Base-by-base conservation (phyloP, 306 rosid species). In the Vigna trinervia region DNA sequence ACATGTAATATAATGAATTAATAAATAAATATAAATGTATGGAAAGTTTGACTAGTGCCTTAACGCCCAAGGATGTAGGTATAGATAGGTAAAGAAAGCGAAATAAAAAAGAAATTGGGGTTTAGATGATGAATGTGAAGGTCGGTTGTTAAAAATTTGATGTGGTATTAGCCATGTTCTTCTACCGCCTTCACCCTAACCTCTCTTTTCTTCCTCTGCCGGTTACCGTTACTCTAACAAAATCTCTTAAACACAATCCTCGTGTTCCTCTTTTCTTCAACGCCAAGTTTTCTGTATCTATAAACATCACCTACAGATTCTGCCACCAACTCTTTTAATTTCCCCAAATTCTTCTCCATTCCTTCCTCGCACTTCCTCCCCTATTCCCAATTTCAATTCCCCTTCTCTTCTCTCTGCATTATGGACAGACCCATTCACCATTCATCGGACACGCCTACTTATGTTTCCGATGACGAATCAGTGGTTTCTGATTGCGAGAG, bases 401-500 rank as follows among this genome's bases (percentile, higher is more conserved):
- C 22, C 4, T 0, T 28, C 46, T 32, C 34, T 8, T 0, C 45
- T 14, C 53, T 50, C 34, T 8, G 58, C 51, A 53, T 11, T 8
- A 75, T 84, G 97, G 86, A 77, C 26, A 58, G 45, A 3, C n/a
- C 80, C 26, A 22, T 86, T n/a, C 26, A 45, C 41, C 3, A 15
- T 48, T 73, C 50, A 4, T 64, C 45, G 0, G 48, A 43, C 32
- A 76, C 71, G 12, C 50, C 72, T 19, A 20, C 51, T 2, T 78
- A 83, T 3, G 85, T 46, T 36, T 70, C 63, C 53, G 77, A 83
- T n/a, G 86, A 81, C 3, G 93, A 80, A 3, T 80, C 92, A 2
- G 4, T 58, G 0, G 8, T 59, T 14, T 61, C 68, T 12, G 45
- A 34, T 15, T 60, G 43, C 13, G 68, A 32, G 45, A 30, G 19